These are phyloP conservation scores for Collybia sordida DNA, from an alignment of 768 basidiomycete genomes.

Conservation along the genomic window DNA sequence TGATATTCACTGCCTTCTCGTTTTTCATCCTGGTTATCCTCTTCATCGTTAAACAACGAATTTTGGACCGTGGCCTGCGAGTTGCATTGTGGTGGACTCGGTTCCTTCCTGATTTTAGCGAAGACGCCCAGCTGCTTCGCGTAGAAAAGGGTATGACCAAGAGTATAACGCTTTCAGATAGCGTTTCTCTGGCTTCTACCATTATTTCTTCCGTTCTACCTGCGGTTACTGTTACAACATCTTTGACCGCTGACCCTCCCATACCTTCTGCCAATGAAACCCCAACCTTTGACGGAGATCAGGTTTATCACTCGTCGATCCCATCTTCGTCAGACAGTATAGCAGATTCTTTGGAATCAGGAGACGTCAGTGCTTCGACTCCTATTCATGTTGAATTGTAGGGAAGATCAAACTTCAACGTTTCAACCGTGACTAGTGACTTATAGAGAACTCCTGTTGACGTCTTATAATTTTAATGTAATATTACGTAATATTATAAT, in stretches of 20 bases:
- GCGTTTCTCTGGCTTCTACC: conserved; percentile 5
- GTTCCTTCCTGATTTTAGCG: conserved; percentile 57
- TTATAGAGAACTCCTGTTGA: too few relatives aligned
- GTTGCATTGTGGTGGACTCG: conserved; percentile 89
- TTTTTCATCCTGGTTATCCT: conserved; percentile 86
- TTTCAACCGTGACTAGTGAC: too few relatives aligned
- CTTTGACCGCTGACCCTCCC: not conserved
- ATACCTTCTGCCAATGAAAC: too few relatives aligned
- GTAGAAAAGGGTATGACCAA: conserved; percentile 40
- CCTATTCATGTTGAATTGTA: too few relatives aligned
- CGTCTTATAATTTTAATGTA: too few relatives aligned
- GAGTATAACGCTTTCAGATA: not conserved
- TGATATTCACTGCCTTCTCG: conserved; percentile 75
- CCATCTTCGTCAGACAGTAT: too few relatives aligned
- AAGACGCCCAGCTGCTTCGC: conserved; percentile 30
- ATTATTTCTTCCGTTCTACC: not conserved
- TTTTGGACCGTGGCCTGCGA: conserved; percentile 76
- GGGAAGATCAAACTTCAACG: too few relatives aligned
- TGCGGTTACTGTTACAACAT: not conserved
- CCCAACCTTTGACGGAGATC: too few relatives aligned
- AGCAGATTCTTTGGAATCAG: too few relatives aligned
- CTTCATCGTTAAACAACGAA: conserved; percentile 85
- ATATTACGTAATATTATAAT: too few relatives aligned
- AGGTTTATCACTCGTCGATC: too few relatives aligned
- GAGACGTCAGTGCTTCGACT: too few relatives aligned